phyloP scores from a whole-genome alignment of 371 early-diverging fungal genomes.

The Saksenaea oblongispora region DNA sequence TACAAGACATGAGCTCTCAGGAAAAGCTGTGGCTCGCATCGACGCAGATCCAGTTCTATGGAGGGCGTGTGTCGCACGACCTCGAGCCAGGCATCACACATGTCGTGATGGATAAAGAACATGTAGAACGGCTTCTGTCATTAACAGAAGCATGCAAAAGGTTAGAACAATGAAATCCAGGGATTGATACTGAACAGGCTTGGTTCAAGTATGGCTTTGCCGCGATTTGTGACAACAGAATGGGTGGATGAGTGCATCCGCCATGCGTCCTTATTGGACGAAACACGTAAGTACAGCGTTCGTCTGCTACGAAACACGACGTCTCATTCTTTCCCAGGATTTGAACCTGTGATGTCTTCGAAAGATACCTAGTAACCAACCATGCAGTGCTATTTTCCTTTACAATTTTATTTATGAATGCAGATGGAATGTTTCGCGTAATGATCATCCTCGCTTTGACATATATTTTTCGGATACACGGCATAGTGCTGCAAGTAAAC shows the following conservation, averaged over 20 bases:
- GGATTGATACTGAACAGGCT: too few species aligned
- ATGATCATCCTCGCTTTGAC: constrained; percentile 1
- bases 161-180: constrained; percentile 9
- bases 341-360: too few species aligned
- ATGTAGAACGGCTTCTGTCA: constrained; percentile 13
- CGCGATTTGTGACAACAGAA: constrained; percentile 19
- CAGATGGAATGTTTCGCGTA: too few species aligned
- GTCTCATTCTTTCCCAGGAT: too few species aligned
- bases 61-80: constrained; percentile 13
- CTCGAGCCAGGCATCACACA: constrained; percentile 31
- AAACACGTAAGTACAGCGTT: constrained; percentile 16
- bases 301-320: too few species aligned
- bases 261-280: constrained; percentile 18
- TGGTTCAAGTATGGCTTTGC: constrained; percentile 6
- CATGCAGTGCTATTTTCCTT: too few species aligned
- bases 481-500: constrained; percentile 71
- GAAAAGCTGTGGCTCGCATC: constrained; percentile 22
- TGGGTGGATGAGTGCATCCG: constrained; percentile 23
- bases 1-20: constrained; percentile 12
- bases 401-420: too few species aligned
- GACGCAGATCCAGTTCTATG: constrained; percentile 22
- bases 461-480: constrained; percentile 9
- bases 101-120: constrained; percentile 27
- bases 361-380: too few species aligned
- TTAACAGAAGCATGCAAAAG: constrained; percentile 20